phyloP scores from a whole-genome alignment of 805 yeast genomes.

The Candida saitoana region DNA sequence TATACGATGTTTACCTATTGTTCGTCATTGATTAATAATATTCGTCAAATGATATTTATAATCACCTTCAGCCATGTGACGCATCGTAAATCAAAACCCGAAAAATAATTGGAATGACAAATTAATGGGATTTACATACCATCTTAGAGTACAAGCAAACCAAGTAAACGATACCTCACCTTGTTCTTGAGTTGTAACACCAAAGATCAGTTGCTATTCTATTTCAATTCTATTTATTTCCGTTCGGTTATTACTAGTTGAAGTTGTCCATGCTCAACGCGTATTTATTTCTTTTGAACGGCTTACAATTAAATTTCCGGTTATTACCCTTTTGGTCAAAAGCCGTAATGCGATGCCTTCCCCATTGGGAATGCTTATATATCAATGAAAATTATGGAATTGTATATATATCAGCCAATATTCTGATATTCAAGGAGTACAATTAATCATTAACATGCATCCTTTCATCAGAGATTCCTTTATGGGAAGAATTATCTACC shows the following conservation, averaged over 20 bases:
- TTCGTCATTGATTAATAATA: no score
- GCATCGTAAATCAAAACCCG: neutral
- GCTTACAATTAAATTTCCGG: neutral
- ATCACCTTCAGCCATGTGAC: no score
- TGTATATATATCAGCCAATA: neutral
- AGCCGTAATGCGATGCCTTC: neutral
- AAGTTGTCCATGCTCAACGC: neutral
- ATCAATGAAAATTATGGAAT: neutral
- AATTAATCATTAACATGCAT: neutral
- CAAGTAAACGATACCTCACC: no score
- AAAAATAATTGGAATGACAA: neutral
- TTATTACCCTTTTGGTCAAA: neutral
- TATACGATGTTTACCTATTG: no score
- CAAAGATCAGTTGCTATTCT: neutral
- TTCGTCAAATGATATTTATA: no score
- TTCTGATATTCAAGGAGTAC: neutral
- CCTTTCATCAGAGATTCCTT: slow-evolving; percentile 29
- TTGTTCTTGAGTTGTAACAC: no score
- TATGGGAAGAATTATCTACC: slow-evolving; percentile 26
- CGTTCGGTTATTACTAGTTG: neutral
- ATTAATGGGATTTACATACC: no score
- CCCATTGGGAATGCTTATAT: neutral
- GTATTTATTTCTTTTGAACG: neutral
- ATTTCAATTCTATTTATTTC: neutral
- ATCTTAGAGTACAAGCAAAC: no score